Conservation (phyloP, 495 filamentous ascomycete genomes). For the Hypoxylon fragiforme region DNA sequence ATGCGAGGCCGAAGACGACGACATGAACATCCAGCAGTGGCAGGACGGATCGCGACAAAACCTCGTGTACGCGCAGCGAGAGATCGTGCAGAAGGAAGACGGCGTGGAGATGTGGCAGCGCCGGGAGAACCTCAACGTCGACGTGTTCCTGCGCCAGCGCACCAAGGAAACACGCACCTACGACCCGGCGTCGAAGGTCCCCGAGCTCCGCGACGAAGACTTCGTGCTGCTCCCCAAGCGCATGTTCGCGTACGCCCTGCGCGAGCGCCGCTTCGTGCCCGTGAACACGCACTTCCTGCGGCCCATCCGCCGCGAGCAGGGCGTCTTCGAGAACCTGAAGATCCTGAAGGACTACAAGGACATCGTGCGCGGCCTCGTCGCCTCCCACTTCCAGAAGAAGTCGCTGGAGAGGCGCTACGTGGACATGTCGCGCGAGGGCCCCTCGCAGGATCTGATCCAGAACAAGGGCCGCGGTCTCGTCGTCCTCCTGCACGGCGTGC, state of each 20-base stretch:
- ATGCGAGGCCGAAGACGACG: constrained; percentile 28
- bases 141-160: constrained; percentile 39
- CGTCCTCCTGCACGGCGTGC: constrained; percentile 55
- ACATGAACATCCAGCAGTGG: constrained; percentile 39
- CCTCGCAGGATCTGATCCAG: constrained; percentile 63
- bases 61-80: constrained; percentile 30
- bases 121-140: constrained; percentile 36
- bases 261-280: constrained; percentile 43
- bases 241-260: constrained; percentile 45
- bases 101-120: constrained; percentile 39
- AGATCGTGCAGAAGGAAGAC: constrained; percentile 36
- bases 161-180: constrained; percentile 27
- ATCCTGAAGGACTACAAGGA: constrained; percentile 56
- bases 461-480: constrained; percentile 62
- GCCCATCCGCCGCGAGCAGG: constrained; percentile 48
- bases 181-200: constrained; percentile 26
- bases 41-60: constrained; percentile 28
- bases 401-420: constrained; percentile 55
- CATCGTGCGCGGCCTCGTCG: constrained; percentile 55
- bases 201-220: constrained; percentile 40
- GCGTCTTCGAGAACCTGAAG: constrained; percentile 57
- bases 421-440: constrained; percentile 48
- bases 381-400: constrained; percentile 45
- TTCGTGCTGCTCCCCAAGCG: constrained; percentile 44
- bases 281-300: constrained; percentile 44